Conservation (phyloP, 495 filamentous ascomycete genomes). For the Talaromyces wortmannii region DNA sequence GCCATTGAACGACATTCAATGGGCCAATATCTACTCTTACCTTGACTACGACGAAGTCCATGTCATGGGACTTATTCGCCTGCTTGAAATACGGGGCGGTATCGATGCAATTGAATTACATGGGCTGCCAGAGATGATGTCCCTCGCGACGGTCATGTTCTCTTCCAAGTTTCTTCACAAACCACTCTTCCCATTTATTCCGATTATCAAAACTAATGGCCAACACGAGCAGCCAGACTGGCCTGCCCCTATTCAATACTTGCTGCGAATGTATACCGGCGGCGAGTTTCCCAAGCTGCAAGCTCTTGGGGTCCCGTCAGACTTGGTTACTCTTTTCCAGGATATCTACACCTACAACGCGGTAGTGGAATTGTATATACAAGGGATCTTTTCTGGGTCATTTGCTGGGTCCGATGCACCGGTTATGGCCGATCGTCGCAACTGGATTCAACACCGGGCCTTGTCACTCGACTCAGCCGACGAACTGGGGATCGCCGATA, state of each 20-base stretch:
- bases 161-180: constrained; percentile 5
- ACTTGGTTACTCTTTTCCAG: background rate
- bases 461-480: background rate
- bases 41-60: constrained; percentile 6
- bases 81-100: constrained; percentile 4
- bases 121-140: constrained; percentile 4
- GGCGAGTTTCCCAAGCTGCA: constrained; percentile 2
- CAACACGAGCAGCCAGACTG: constrained; percentile 4
- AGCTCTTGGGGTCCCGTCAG: background rate
- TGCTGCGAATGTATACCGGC: constrained; percentile 4
- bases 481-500: background rate
- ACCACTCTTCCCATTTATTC: constrained; percentile 3
- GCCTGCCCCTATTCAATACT: constrained; percentile 2
- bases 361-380: constrained; percentile 4
- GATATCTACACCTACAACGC: constrained; percentile 6
- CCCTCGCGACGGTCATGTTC: constrained; percentile 4
- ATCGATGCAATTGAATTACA: constrained; percentile 1
- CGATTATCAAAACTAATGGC: constrained; percentile 3
- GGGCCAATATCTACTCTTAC: constrained; percentile 5
- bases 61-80: constrained; percentile 2
- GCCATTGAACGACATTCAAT: constrained; percentile 2
- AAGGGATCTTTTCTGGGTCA: constrained; percentile 3
- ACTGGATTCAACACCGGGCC: constrained; percentile 3
- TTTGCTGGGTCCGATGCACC: constrained; percentile 4
- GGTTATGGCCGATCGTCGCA: constrained; percentile 5